Conservation (phyloP, 2,329 filamentous ascomycete species). For the Monosporascus sp. region DNA sequence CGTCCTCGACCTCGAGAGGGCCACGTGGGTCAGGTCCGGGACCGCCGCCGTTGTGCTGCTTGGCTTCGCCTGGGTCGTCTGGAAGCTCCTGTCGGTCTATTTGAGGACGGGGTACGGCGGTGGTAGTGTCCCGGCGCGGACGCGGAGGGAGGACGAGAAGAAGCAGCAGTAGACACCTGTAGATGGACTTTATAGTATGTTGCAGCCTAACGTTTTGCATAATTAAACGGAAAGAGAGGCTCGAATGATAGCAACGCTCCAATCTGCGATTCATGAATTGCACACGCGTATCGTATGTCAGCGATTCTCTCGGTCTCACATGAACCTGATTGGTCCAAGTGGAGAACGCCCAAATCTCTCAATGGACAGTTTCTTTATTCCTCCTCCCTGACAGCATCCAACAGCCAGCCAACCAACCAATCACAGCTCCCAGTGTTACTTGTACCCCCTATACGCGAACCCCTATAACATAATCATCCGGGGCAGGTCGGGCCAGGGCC, state of each 20-base stretch:
- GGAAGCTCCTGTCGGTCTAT: slow-evolving; percentile 45
- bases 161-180: slow-evolving; percentile 19
- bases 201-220: no score
- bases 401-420: no score
- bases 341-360: background rate
- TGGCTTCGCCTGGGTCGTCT: slow-evolving; percentile 66
- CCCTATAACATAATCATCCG: no score
- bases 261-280: no score
- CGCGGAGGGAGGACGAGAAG: slow-evolving; percentile 15
- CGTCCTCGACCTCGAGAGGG: slow-evolving; percentile 52
- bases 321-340: background rate
- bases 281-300: background rate
- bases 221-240: no score
- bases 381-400: no score
- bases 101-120: slow-evolving; percentile 26
- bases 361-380: no score
- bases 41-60: slow-evolving; percentile 55
- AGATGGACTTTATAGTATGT: no score
- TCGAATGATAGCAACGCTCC: no score
- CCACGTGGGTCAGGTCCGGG: slow-evolving; percentile 42
- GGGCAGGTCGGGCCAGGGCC: no score
- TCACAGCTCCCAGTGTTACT: no score
- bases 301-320: background rate
- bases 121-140: background rate
- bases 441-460: no score